phyloP scores from a whole-genome alignment of 2,329 filamentous ascomycete genomes.

The Fusarium gaditjirri region DNA sequence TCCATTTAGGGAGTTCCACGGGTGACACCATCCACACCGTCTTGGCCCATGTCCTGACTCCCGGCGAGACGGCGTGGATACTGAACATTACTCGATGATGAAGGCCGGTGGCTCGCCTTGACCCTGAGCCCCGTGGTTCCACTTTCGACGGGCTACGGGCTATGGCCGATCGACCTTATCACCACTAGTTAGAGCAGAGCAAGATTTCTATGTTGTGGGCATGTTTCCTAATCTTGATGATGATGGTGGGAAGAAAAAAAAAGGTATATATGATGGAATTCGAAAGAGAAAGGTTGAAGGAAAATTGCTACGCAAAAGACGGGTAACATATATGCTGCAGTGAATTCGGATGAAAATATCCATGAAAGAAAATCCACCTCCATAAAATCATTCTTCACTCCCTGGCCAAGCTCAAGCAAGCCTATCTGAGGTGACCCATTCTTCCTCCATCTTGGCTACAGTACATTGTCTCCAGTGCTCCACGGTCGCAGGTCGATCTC shows the following conservation, averaged over 20 bases:
- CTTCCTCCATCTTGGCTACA: slow-evolving; percentile 34
- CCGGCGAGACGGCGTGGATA: slow-evolving; percentile 29
- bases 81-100: slow-evolving; percentile 27
- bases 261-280: slow-evolving; percentile 2
- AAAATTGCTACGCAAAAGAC: neutral
- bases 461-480: slow-evolving; percentile 13
- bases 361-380: slow-evolving; percentile 11
- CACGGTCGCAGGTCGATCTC: slow-evolving; percentile 36
- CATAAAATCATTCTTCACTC: slow-evolving; percentile 30
- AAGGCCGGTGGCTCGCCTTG: slow-evolving; percentile 34
- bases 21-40: slow-evolving; percentile 35
- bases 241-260: neutral
- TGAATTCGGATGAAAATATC: neutral
- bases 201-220: slow-evolving; percentile 3
- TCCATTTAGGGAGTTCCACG: slow-evolving; percentile 38
- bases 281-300: neutral
- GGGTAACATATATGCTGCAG: neutral
- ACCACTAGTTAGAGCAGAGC: neutral
- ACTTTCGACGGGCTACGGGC: slow-evolving; percentile 23
- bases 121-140: slow-evolving; percentile 38
- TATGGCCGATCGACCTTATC: slow-evolving; percentile 20
- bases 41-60: slow-evolving; percentile 14
- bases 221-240: neutral
- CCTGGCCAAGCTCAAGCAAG: slow-evolving; percentile 34
- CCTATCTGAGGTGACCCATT: slow-evolving; percentile 41